Evolutionary conservation across 371 early-diverging fungal species (phyloP), one percentile per base, ranked within the genome.

Genomic region (Mortierella polycephala): DNA sequence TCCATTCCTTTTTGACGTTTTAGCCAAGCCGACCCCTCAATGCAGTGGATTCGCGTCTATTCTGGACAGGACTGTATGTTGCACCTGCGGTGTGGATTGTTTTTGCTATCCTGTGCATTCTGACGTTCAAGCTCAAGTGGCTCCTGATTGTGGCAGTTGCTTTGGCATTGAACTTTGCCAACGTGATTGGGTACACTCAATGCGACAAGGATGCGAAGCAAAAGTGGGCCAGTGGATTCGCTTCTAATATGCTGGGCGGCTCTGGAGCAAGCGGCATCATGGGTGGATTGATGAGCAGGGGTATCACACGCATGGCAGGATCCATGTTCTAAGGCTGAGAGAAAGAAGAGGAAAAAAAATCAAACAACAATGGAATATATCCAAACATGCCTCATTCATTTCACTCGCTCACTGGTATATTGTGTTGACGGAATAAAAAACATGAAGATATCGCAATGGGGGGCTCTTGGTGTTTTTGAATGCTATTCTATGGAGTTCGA

Each of bases 121-220:
- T 89, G 67, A 81, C 83, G 44, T 85, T 96, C 69, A 90, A 89
- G 45, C 70, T 88, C 20, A 87, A 87, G 45, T 97, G 96, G 96
- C 81, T 96, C 40, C 85, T 96, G 21, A 91, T 97, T 67, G 93
- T 95, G 0, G 88, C 89, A 8, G 91, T 98, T 12, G 98, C 97
- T 0, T 81, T 98, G 40, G 73, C 89, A 1, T 82, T 98, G 71
- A 95, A 92, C 75, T 81, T 88, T 60, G 95, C 98, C 47, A 98
- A 98, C 71, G 90, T 97, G 42, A 84, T 95, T 71, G 98, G 98
- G n/a, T 98, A 97, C 73, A 93, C 94, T 30, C 90, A 93, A 64
- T 97, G 98, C 71, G 97, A 98, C 81, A 96, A 96, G 89, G 96
- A 93, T 80, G 93, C 93, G 10, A 91, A 93, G 77, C 83, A 83